Evolutionary conservation across 768 basidiomycete genomes (phyloP), one percentile per base, ranked within the genome.

Genomic region (Russula abietina): DNA sequence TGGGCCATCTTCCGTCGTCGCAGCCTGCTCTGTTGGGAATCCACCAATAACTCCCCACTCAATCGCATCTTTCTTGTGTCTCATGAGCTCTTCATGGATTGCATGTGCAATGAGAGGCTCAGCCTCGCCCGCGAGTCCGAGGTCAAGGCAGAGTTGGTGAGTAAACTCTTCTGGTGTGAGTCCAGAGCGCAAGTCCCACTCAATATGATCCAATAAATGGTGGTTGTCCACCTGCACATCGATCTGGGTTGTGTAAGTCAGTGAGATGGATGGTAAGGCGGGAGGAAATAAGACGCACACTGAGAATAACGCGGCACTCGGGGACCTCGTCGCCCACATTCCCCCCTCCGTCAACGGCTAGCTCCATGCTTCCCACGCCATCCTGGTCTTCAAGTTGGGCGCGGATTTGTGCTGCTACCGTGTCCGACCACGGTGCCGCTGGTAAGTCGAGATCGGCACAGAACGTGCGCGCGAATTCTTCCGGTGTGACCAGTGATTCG

Each of bases 171-270:
- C 89, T 1, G 96, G 96, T 0, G 93, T 95, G 41, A 98, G 80
- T 4, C 89, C 83, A 4, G 95, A 96, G 51, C 91, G 83, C n/a
- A 98, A 81, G 74, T 99, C 96, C 96, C 96, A 99, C 75, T 99
- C 97, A 67, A 99, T 93, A 71, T 94, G 91, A 75, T 99, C 97
- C 60, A 90, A 79, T 1, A 99, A 80, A 73, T 96, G 93, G 71
- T 93, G 81, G 52, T 88, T 90, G 26, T 88, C 91, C 71, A 99
- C 89, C 73, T 99, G 97, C 28, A 98, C 93, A 75, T 99, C 97
- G 71, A 99, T 92, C 93, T 97, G 73, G 22, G 36, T n/a, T 46
- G 45, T n/a, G 26, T 45, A 8, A 56, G 45, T 62, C 32, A 41
- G 66, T 41, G 61, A 55, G 57, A 32, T 38, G 7, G 22, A 30